phyloP scores from a whole-genome alignment of 106 monocot species.

The Dactylorhiza incarnata region DNA sequence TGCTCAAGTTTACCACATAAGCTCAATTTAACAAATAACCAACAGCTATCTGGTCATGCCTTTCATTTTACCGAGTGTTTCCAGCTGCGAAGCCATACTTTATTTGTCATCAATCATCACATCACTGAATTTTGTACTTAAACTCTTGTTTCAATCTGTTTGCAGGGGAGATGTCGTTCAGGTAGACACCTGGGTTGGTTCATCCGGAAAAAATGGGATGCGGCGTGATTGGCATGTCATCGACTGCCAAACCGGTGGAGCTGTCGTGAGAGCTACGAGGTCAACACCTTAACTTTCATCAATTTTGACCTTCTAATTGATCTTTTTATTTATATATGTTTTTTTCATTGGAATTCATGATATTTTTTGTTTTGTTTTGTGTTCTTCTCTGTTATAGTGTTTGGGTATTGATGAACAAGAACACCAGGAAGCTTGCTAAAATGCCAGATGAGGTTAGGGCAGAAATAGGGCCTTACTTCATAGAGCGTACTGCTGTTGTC shows the following conservation, averaged over 20 bases:
- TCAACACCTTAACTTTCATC: conserved; percentile 9
- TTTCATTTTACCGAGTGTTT: background rate
- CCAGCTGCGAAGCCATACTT: background rate
- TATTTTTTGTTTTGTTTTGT: conserved; percentile 4
- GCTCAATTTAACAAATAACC: background rate
- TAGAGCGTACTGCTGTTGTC: conserved; percentile 43
- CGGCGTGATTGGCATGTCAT: conserved; percentile 89
- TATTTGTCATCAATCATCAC: background rate
- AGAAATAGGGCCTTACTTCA: conserved; percentile 69
- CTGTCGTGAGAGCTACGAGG: conserved; percentile 81
- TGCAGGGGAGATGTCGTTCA: conserved; percentile 85
- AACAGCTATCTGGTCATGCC: background rate
- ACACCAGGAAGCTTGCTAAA: conserved; percentile 60
- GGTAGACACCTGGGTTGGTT: conserved; percentile 86
- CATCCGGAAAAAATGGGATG: conserved; percentile 96
- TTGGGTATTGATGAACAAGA: conserved; percentile 96
- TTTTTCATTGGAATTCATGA: background rate
- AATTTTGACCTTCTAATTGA: background rate
- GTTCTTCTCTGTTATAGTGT: conserved; percentile 28
- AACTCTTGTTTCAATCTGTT: background rate
- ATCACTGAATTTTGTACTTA: background rate
- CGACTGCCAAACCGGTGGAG: conserved; percentile 64
- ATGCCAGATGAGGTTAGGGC: conserved; percentile 81
- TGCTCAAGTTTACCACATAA: background rate
- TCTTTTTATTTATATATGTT: background rate